phyloP scores from a whole-genome alignment of 495 filamentous ascomycete genomes.

The Xylaria longipes region DNA sequence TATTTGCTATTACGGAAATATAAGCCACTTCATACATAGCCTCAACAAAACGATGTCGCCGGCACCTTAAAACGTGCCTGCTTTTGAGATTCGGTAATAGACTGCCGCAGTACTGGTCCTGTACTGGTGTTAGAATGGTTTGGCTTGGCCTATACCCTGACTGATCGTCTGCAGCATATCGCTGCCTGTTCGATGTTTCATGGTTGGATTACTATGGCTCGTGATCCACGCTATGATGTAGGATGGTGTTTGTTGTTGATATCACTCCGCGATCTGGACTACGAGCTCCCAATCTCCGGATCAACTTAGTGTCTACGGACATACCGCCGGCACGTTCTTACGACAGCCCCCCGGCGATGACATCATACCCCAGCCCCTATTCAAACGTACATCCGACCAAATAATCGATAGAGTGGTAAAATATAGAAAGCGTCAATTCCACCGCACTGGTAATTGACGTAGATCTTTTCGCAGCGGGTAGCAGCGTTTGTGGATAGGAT shows the following conservation, averaged over 20 bases:
- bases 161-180: not conserved
- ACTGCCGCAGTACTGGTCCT: not conserved
- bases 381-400: not conserved
- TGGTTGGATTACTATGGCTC: not conserved
- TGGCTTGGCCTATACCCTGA: not conserved
- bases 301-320: not conserved
- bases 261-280: not conserved
- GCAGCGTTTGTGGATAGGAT: not conserved
- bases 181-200: not conserved
- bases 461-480: conserved; percentile 10
- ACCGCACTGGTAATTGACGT: conserved; percentile 12
- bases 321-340: not conserved
- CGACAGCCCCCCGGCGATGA: conserved; percentile 12
- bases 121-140: not conserved
- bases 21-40: not conserved
- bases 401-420: not conserved
- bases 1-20: not conserved
- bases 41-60: not conserved
- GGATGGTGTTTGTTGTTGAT: not conserved
- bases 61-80: not conserved
- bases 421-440: not conserved
- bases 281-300: not conserved
- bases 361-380: conserved; percentile 8
- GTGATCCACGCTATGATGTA: not conserved
- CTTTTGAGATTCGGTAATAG: not conserved